These are phyloP conservation scores for Fusarium euwallaceae DNA, from an alignment of 2,329 filamentous ascomycete genomes.

Conservation along the genomic window DNA sequence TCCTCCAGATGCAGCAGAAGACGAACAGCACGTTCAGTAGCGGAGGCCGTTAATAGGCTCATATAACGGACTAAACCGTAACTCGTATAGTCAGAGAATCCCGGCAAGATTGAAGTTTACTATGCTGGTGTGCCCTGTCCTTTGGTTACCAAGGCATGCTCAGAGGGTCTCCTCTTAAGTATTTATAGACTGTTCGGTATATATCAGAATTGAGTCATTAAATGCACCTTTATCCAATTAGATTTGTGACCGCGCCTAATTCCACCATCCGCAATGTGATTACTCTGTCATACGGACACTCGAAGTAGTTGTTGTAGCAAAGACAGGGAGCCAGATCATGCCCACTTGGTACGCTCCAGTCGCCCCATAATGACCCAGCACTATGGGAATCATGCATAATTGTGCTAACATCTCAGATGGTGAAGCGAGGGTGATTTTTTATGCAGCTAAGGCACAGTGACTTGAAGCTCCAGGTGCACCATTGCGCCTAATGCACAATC, in stretches of 20 bases:
- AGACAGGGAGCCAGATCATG: neutral
- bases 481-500: neutral
- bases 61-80: neutral
- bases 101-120: neutral
- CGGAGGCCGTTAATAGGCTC: neutral
- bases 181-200: neutral
- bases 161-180: neutral
- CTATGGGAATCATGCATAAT: neutral
- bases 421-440: neutral
- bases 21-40: neutral
- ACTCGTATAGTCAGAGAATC: neutral
- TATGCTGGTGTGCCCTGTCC: neutral
- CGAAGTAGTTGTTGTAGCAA: neutral
- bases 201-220: neutral
- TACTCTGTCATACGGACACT: neutral
- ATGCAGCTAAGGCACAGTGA: neutral
- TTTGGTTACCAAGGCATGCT: neutral
- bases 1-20: neutral
- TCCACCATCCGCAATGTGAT: neutral
- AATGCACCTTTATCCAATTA: neutral
- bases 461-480: neutral
- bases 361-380: neutral
- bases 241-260: too few relatives aligned
- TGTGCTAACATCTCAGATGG: too few relatives aligned
- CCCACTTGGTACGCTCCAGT: neutral